Evolutionary conservation across 2,329 filamentous ascomycete genomes (phyloP), one percentile per base, ranked within the genome.

Genomic region (Hypoxylon sp.): DNA sequence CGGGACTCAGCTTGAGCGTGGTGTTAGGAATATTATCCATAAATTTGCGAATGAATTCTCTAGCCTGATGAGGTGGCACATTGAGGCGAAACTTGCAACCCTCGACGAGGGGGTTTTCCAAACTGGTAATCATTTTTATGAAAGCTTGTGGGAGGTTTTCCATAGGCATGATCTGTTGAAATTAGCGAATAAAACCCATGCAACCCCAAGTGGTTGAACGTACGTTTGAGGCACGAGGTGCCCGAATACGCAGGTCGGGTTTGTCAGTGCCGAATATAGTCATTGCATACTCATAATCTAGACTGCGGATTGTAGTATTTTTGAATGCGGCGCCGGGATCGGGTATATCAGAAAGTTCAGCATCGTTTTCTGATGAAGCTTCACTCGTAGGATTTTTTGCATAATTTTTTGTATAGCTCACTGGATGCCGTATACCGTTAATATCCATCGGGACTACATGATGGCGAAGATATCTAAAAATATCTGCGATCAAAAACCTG

Each of bases 231-330:
- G 88, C 70, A 4, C 66, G 17, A 2, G 50, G 44, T 10, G 22
- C 1, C 1, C 11, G 87, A 39, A 94, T 91, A 17, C 96, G 89
- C 9, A 95, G 82, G 77, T 99, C 96, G 3, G 96, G 96, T 79
- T 99, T 99, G 80, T 99, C 96, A 3, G 90, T 92, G 10, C 96
- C 96, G 75, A 94, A 97, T 2, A 81, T 83, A 1, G 86, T 82
- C 90, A 99, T 98, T 17, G 91, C 92, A 42, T 92, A 84, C 33
- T 91, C 80, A 76, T 98, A 99, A 1, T 88, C 84, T 22, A 70
- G 62, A 2, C 10, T 3, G 10, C 4, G 10, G 2, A 57, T 50
- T 9, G 46, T 33, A 5, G 6, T 13, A 1, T n/a, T 37, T 50
- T 14, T 48, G 26, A 53, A 55, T 9, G 2, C 29, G 6, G 29